Evolutionary conservation across 2,329 filamentous ascomycete genomes (phyloP), one percentile per base, ranked within the genome.

Genomic region (Trichophyton simii): DNA sequence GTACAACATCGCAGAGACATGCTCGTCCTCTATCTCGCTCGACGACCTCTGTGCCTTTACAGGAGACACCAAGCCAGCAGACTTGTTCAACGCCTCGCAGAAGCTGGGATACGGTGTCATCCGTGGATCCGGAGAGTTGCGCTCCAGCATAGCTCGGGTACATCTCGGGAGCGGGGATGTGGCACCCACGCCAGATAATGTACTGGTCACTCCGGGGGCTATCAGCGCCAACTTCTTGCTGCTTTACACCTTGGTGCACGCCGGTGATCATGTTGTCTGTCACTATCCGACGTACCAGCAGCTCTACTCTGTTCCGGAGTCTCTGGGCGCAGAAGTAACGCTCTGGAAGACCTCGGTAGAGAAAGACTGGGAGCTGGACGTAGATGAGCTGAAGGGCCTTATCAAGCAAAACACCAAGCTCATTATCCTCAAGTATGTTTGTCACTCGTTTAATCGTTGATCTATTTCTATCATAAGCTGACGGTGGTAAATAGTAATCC

Each of bases 211-310:
- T 0, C 83, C 87, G 31, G 90, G 91, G 8, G 89, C 89, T 13
- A 95, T 95, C 59, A 80, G 83, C 3, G 90, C 89, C 18, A 95
- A 95, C 70, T 89, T 91, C 67, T 75, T 94, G 15, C 76, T 85
- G 1, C 80, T 94, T 3, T 91, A 91, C 72, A 79, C 86, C 0
- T 77, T 94, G 6, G 70, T 94, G 1, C 82, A 83, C 0, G 82
- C 84, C 0, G 87, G 85, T 0, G 89, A 95, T 69, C 90, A 95
- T 78, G 87, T 92, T 55, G 82, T 95, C 62, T 94, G 88, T 68
- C 87, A 94, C 62, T 89, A 91, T 70, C 90, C 91, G 8, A 91
- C 89, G 0, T 95, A 94, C 68, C 88, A 94, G 71, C 89, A 95
- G 67, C 80, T 95, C 1, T 94, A 92, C 69, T 79, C 84, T 11